Evolutionary conservation across 1,284 basidiomycete species (phyloP), one percentile per base, ranked within the genome.

Genomic region (Boletellus sp.): DNA sequence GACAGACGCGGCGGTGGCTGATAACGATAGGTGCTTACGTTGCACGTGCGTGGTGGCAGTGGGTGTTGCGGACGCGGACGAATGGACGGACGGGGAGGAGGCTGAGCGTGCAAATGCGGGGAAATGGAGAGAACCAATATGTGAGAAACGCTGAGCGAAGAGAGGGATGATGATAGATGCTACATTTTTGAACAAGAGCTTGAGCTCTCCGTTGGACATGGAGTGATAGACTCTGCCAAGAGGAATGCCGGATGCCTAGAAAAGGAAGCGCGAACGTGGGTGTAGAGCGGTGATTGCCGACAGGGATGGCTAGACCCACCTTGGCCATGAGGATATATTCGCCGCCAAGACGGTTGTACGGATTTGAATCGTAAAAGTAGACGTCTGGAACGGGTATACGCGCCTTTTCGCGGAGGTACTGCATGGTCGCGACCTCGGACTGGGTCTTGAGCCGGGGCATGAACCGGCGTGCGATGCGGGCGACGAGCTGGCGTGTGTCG

Each of bases 261-360:
- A 13, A 6, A 4, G 20, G 5, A 21, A 46, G 5, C 27, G 13
- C 11, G 27, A 13, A 14, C 14, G 54, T 57, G 32, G 2, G n/a
- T 6, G 11, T 5, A n/a, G n/a, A n/a, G n/a, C n/a, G n/a, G n/a
- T n/a, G n/a, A n/a, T n/a, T n/a, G n/a, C n/a, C n/a, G n/a, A n/a
- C n/a, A n/a, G n/a, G n/a, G n/a, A n/a, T n/a, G n/a, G n/a, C n/a
- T n/a, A n/a, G 39, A 65, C 74, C 21, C 53, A 85, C 87, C 79
- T 84, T 89, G 45, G 83, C 84, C 87, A 91, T 88, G 54, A 91
- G 64, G 53, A 90, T 87, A 56, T 82, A 90, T 62, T 91, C 87
- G 17, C 85, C 84, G 1, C 87, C 88, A 20, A 91, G 73, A 11
- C 84, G 79, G 61, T 91, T 91, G 63, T 80, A 87, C 6, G 87